Evolutionary conservation across 2,329 filamentous ascomycete species (phyloP).

Genomic region (Botrytis byssoidea): DNA sequence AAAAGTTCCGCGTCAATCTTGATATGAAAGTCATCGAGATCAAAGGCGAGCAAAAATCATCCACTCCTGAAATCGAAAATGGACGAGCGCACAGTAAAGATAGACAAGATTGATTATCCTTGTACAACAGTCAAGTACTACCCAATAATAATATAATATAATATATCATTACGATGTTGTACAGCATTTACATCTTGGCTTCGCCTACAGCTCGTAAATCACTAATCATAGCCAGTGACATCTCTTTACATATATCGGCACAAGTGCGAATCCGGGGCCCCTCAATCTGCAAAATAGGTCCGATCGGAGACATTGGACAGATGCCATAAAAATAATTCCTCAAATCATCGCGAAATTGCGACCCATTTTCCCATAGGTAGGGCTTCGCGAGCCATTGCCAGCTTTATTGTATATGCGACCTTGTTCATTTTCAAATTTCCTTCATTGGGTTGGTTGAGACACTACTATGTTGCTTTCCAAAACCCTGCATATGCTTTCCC

Average conservation of each 20-base stretch:
- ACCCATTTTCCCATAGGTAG: background rate
- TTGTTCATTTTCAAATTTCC: background rate
- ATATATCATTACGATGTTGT: background rate
- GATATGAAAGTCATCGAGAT: constrained; percentile 76
- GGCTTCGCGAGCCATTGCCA: background rate
- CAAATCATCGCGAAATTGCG: background rate
- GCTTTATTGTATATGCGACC: background rate
- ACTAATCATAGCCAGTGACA: constrained; percentile 1
- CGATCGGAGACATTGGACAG: background rate
- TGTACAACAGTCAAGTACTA: background rate
- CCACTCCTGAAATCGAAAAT: constrained; percentile 24
- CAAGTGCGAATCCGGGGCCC: constrained; percentile 5
- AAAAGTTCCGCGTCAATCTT: constrained; percentile 74
- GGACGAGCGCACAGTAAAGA: constrained; percentile 31
- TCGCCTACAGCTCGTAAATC: background rate
- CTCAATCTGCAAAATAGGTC: background rate
- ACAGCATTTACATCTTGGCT: background rate
- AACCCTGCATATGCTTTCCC: background rate
- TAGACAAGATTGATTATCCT: constrained; percentile 31
- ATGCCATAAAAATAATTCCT: background rate
- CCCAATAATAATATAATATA: constrained; percentile 3
- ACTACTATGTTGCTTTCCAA: background rate
- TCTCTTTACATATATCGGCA: background rate
- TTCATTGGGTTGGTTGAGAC: background rate
- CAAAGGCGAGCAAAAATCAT: constrained; percentile 17